phyloP scores from a whole-genome alignment of 192 early-diverging fungal genomes.

The Cladochytrium replicatum region DNA sequence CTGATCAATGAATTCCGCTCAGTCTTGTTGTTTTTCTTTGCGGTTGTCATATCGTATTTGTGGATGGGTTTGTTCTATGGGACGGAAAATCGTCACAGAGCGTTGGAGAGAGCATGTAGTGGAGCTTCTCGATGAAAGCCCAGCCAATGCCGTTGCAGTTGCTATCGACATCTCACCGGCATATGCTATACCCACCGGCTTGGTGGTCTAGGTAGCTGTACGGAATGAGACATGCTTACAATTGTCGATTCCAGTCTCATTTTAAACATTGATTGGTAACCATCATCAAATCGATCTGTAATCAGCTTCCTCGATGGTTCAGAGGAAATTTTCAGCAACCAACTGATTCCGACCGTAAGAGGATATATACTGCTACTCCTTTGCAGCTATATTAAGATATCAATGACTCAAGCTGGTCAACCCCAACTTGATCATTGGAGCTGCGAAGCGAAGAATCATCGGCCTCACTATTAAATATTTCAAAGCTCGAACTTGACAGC shows the following conservation, averaged over 20 bases:
- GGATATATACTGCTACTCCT: conserved; percentile 15
- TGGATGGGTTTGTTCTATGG: conserved; percentile 13
- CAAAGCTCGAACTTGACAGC: background rate
- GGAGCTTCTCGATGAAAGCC: conserved; percentile 5
- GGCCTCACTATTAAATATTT: conserved; percentile 20
- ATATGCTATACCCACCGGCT: conserved; percentile 7
- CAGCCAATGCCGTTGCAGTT: conserved; percentile 14
- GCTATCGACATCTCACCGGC: conserved; percentile 18
- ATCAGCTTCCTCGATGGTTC: conserved; percentile 27
- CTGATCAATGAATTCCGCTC: conserved; percentile 13
- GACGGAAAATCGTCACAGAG: conserved; percentile 20
- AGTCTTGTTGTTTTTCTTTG: conserved; percentile 18
- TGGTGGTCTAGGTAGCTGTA: conserved; percentile 13
- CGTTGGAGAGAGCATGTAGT: conserved; percentile 8
- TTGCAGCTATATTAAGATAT: no score
- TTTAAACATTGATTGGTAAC: conserved; percentile 8
- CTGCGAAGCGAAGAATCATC: conserved; percentile 17
- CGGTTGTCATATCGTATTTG: conserved; percentile 9
- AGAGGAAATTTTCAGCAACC: conserved; percentile 8
- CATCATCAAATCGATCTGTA: conserved; percentile 19
- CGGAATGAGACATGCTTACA: no score
- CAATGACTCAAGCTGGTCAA: no score
- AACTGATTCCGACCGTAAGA: background rate
- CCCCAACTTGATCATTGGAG: conserved; percentile 33
- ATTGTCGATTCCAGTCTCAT: background rate